A percentile compares a stretch with the other conserved stretches of the same genome.
phyloP scores from a whole-genome alignment of 1,139 yeast species.

The Nakaseomyces delphensis region DNA sequence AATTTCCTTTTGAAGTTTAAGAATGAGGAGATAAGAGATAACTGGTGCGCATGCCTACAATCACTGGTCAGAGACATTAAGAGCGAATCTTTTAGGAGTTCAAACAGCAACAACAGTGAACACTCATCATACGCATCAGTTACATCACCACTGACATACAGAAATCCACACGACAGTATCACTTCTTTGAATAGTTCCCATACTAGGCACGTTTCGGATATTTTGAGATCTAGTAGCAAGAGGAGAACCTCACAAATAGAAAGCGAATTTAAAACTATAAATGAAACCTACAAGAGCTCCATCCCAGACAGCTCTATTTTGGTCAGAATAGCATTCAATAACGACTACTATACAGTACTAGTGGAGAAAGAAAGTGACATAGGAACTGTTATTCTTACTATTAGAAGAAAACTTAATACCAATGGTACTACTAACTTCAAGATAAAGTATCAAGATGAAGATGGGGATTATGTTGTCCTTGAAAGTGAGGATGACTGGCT shows the following conservation, averaged over 20 bases:
- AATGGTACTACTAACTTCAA: slow-evolving; percentile 35
- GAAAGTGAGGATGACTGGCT: slow-evolving; percentile 71
- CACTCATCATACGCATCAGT: slow-evolving; percentile 23
- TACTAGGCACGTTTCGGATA: slow-evolving; percentile 32
- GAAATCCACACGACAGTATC: slow-evolving; percentile 26
- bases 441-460: slow-evolving; percentile 85
- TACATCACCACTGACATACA: slow-evolving; percentile 12
- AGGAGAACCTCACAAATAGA: slow-evolving; percentile 29
- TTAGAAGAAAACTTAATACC: slow-evolving; percentile 35
- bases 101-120: slow-evolving; percentile 19
- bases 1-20: slow-evolving; percentile 61
- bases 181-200: slow-evolving; percentile 25
- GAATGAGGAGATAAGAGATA: slow-evolving; percentile 60
- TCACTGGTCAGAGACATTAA: slow-evolving; percentile 33
- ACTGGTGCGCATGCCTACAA: slow-evolving; percentile 58
- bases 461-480: slow-evolving; percentile 85
- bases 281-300: slow-evolving; percentile 34
- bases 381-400: slow-evolving; percentile 28
- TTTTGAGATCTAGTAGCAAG: slow-evolving; percentile 22
- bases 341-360: slow-evolving; percentile 35
- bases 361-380: slow-evolving; percentile 31
- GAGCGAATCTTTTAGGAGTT: slow-evolving; percentile 32
- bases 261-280: slow-evolving; percentile 32
- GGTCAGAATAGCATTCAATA: slow-evolving; percentile 34
- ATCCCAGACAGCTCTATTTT: slow-evolving; percentile 33